Percentiles rank a stretch among this genome's conserved stretches.
Evolutionary conservation across 225 moss, liverwort and hornwort genomes (phyloP).

Genomic region (Anthoceros angustus): DNA sequence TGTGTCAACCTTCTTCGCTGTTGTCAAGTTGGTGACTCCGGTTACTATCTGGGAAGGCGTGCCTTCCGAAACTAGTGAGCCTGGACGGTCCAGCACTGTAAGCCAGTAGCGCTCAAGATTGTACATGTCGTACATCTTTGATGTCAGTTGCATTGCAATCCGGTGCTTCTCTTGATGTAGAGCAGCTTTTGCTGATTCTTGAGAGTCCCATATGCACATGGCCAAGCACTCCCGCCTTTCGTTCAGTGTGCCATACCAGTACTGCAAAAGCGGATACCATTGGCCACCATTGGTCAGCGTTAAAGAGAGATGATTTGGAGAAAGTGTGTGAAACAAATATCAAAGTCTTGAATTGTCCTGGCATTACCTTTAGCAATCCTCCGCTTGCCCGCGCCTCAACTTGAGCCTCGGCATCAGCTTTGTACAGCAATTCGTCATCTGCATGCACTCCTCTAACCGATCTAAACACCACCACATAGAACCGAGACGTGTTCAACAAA

Average conservation of each 20-base stretch:
- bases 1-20: too few relatives aligned
- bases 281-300: background rate
- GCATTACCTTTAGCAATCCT: constrained; percentile 49
- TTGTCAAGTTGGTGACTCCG: too few relatives aligned
- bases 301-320: background rate
- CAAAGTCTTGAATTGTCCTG: too few relatives aligned
- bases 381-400: constrained; percentile 65
- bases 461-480: constrained; percentile 57
- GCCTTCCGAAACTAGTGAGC: too few relatives aligned
- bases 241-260: constrained; percentile 69
- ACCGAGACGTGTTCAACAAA: too few relatives aligned
- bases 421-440: constrained; percentile 38
- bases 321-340: background rate
- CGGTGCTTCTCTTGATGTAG: constrained; percentile 53
- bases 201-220: constrained; percentile 81
- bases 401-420: constrained; percentile 54
- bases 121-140: constrained; percentile 54
- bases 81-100: background rate
- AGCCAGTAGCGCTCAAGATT: constrained; percentile 57
- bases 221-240: constrained; percentile 65
- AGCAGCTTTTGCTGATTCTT: constrained; percentile 47
- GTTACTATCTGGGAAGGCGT: too few relatives aligned
- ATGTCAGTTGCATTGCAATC: constrained; percentile 42
- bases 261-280: constrained; percentile 23
- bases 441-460: constrained; percentile 45